phyloP scores from a whole-genome alignment of 2,329 filamentous ascomycete genomes.

The Raffaelea albimanens region DNA sequence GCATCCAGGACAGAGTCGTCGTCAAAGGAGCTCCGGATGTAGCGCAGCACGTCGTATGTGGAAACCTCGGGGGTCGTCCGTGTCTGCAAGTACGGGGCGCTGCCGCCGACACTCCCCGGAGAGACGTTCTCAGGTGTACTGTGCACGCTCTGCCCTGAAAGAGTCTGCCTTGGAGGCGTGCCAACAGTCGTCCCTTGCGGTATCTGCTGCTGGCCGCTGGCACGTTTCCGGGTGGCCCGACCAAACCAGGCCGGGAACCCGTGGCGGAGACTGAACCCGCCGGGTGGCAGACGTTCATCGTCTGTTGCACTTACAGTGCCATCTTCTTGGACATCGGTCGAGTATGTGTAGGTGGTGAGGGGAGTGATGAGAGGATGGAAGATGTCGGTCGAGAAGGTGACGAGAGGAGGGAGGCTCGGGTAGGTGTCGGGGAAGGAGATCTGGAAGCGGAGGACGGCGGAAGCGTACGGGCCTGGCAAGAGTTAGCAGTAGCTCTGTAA shows the following conservation, averaged over 20 bases:
- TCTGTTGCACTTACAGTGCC: slow-evolving; percentile 78
- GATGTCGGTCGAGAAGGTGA: slow-evolving; percentile 85
- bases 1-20: slow-evolving; percentile 68
- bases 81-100: slow-evolving; percentile 28
- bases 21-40: slow-evolving; percentile 75
- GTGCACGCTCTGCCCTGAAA: neutral
- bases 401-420: slow-evolving; percentile 67
- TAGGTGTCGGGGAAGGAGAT: slow-evolving; percentile 79
- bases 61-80: slow-evolving; percentile 33
- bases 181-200: neutral
- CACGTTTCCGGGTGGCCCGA: slow-evolving; percentile 38
- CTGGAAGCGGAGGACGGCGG: slow-evolving; percentile 80
- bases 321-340: slow-evolving; percentile 63
- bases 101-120: slow-evolving; percentile 2
- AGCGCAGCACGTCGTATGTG: slow-evolving; percentile 62
- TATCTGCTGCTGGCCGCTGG: slow-evolving; percentile 18
- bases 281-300: slow-evolving; percentile 73
- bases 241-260: slow-evolving; percentile 88
- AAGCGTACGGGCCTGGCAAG: slow-evolving; percentile 72
- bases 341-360: slow-evolving; percentile 89
- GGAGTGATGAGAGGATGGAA: slow-evolving; percentile 93
- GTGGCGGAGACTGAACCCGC: slow-evolving; percentile 81
- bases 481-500: neutral
- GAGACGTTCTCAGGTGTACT: slow-evolving; percentile 8
- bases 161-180: neutral